A percentile compares a stretch with the other conserved stretches of the same genome.
Conservation (phyloP, 2,329 filamentous ascomycete species). For the Fusarium newnesense region DNA sequence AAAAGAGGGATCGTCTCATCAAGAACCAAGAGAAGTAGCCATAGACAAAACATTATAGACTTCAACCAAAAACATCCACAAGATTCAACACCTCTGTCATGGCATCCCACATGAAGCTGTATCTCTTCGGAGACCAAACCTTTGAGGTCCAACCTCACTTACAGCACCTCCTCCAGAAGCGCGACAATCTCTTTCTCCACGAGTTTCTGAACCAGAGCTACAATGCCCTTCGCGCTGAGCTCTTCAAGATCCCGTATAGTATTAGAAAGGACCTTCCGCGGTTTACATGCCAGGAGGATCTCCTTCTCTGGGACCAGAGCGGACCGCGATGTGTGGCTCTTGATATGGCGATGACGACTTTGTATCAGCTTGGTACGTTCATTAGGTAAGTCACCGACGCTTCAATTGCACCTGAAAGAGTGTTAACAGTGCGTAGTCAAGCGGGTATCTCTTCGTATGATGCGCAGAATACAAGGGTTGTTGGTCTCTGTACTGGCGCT, state of each 20-base stretch:
- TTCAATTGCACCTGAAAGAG: fast-evolving
- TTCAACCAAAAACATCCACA: constrained; percentile 24
- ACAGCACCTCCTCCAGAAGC: constrained; percentile 26
- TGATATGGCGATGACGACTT: constrained; percentile 37
- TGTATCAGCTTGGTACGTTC: constrained; percentile 34
- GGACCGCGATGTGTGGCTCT: constrained; percentile 32
- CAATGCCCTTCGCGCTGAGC: constrained; percentile 26
- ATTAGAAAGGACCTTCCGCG: constrained; percentile 30
- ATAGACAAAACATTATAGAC: constrained; percentile 6
- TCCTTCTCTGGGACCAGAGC: constrained; percentile 30
- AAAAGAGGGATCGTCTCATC: constrained; percentile 7
- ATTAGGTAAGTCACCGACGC: neutral
- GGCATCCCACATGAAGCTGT: constrained; percentile 21
- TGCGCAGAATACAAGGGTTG: constrained; percentile 21
- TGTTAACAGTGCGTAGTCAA: neutral
- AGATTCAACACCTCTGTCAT: constrained; percentile 37
- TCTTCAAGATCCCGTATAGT: constrained; percentile 24
- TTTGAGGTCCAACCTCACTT: constrained; percentile 32
- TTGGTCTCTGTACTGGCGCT: constrained; percentile 36
- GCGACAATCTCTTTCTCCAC: constrained; percentile 37
- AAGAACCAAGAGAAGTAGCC: neutral
- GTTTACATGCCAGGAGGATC: constrained; percentile 35
- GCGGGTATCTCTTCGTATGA: constrained; percentile 28
- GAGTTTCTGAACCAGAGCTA: constrained; percentile 33
- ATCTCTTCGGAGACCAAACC: constrained; percentile 36